phyloP scores from a whole-genome alignment of 2,329 filamentous ascomycete species.

The Pseudogymnoascus sp. region DNA sequence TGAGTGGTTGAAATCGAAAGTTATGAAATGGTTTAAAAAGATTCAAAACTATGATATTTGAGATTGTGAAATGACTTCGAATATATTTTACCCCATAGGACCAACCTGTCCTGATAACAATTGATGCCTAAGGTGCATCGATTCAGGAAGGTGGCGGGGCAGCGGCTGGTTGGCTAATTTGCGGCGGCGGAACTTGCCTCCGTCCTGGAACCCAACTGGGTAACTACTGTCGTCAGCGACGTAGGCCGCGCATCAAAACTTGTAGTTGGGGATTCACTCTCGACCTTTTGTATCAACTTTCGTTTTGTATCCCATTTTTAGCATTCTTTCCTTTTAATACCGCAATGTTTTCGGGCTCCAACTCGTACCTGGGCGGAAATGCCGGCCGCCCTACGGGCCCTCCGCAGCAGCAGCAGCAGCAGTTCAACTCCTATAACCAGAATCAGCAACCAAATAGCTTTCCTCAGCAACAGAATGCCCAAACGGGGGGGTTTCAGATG shows the following conservation, averaged over 20 bases:
- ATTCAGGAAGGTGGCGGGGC: neutral
- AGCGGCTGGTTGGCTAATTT: constrained; percentile 5
- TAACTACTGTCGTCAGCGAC: constrained; percentile 9
- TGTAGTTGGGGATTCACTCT: constrained; percentile 3
- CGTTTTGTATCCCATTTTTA: constrained; percentile 11
- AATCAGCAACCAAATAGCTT: constrained; percentile 23
- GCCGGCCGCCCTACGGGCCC: constrained; percentile 66
- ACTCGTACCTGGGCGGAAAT: constrained; percentile 72
- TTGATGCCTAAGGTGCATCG: neutral
- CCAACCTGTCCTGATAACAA: neutral
- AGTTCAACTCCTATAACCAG: constrained; percentile 36
- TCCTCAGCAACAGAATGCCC: constrained; percentile 29
- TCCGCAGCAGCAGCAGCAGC: constrained; percentile 48
- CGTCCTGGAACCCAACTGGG: constrained; percentile 4
- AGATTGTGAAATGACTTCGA: neutral
- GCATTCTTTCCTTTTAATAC: constrained; percentile 14
- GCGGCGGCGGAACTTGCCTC: constrained; percentile 6
- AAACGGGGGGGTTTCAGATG: constrained; percentile 20
- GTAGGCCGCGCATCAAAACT: constrained; percentile 2
- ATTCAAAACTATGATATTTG: neutral
- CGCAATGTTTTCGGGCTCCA: constrained; percentile 83
- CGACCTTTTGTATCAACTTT: constrained; percentile 10
- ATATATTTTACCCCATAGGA: neutral
- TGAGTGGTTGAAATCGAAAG: neutral
- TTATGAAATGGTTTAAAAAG: neutral